Evolutionary conservation across 228 moss, liverwort and hornwort genomes (phyloP).

Genomic region (Sphagnum magellanicum): DNA sequence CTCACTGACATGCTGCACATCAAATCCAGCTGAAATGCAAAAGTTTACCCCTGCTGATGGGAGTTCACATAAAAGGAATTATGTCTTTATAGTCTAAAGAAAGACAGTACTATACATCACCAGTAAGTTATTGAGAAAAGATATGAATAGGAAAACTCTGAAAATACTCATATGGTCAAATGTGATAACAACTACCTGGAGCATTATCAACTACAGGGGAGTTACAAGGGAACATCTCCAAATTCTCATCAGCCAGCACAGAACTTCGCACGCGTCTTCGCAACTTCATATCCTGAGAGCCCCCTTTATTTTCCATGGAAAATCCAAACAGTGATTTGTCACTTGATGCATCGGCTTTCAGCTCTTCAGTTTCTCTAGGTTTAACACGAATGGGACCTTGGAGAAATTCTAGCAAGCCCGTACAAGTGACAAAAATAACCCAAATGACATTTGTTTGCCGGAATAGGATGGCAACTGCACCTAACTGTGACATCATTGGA

Average conservation of each 20-base stretch:
- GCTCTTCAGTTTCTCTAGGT: neutral
- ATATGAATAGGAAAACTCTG: neutral
- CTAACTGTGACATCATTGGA: conserved; percentile 31
- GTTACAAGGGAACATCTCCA: too few relatives aligned
- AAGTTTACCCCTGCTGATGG: neutral
- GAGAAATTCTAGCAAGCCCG: conserved; percentile 60
- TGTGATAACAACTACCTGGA: too few relatives aligned
- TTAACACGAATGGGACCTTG: neutral
- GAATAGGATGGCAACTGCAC: conserved; percentile 63
- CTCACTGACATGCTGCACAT: neutral
- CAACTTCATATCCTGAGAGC: neutral
- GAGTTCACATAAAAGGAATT: too few relatives aligned
- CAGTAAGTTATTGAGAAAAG: neutral
- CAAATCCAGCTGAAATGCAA: neutral
- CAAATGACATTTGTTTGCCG: conserved; percentile 94
- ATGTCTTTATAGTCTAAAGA: neutral
- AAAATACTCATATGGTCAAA: neutral
- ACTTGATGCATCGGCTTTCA: neutral
- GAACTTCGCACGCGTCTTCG: neutral
- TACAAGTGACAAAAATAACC: conserved; percentile 69
- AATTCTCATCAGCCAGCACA: neutral
- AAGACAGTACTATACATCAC: neutral
- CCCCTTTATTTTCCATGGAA: conserved; percentile 7
- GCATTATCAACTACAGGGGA: too few relatives aligned
- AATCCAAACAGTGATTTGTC: conserved; percentile 19